Percentiles rank a stretch among this genome's conserved stretches.
phyloP scores from a whole-genome alignment of 371 early-diverging fungal genomes.

The Basidiobolus meristosporus region DNA sequence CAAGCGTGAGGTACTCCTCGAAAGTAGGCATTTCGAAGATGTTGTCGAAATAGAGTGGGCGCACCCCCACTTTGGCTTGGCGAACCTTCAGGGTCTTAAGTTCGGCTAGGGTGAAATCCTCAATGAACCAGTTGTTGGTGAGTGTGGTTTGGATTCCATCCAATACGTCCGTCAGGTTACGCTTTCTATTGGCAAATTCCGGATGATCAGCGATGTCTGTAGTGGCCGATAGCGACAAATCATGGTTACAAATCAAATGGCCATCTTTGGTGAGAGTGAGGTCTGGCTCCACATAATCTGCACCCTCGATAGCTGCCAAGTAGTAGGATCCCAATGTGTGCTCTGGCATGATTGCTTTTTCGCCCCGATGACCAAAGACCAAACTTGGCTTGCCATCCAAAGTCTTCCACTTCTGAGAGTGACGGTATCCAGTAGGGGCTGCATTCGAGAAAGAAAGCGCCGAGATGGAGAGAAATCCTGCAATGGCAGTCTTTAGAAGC shows the following conservation, averaged over 20 bases:
- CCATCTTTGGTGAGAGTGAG: slow-evolving; percentile 17
- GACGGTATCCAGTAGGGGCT: too few relatives aligned
- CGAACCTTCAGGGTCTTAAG: slow-evolving; percentile 7
- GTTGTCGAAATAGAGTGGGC: slow-evolving; percentile 14
- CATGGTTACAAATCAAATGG: slow-evolving; percentile 13
- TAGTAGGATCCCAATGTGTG: slow-evolving; percentile 16
- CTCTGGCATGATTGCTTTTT: slow-evolving; percentile 19
- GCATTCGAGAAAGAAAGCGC: too few relatives aligned
- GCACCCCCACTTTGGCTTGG: slow-evolving; percentile 8
- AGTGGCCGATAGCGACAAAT: slow-evolving; percentile 12
- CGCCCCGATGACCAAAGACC: slow-evolving; percentile 20
- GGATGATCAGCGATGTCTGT: slow-evolving; percentile 12
- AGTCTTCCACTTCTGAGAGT: slow-evolving; percentile 4
- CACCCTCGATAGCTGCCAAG: slow-evolving; percentile 16
- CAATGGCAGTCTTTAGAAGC: too few relatives aligned
- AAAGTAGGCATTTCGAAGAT: slow-evolving; percentile 13
- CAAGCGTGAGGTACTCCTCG: slow-evolving; percentile 13
- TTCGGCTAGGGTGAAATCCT: slow-evolving; percentile 15
- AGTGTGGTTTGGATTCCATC: slow-evolving; percentile 3
- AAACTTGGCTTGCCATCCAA: slow-evolving; percentile 7
- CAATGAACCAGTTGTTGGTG: slow-evolving; percentile 14
- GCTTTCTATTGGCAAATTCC: slow-evolving; percentile 8
- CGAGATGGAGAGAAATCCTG: too few relatives aligned
- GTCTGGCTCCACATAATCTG: slow-evolving; percentile 20
- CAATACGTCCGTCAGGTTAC: slow-evolving; percentile 7